A percentile compares a stretch with the other conserved stretches of the same genome.
phyloP scores from a whole-genome alignment of 75 land plant genomes.

The Cupressus sempervirens region DNA sequence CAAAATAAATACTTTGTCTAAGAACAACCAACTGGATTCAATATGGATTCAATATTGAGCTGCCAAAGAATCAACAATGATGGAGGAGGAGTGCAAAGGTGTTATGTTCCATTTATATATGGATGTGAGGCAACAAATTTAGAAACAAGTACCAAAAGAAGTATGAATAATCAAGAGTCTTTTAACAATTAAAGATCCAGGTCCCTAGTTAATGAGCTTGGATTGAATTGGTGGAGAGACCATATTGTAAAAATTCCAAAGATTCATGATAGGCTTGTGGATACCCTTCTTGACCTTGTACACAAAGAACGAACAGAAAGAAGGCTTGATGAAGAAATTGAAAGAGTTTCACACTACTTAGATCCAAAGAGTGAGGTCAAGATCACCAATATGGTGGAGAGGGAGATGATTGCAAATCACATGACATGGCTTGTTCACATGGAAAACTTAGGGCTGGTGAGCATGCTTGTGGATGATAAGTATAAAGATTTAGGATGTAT shows the following conservation, averaged over 20 bases:
- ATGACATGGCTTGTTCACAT: slow-evolving; percentile 89
- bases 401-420: slow-evolving; percentile 92
- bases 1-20: slow-evolving; percentile 82
- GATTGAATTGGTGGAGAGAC: slow-evolving; percentile 93
- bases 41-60: slow-evolving; percentile 77
- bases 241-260: slow-evolving; percentile 66
- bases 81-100: slow-evolving; percentile 96
- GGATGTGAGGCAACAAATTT: too few relatives aligned
- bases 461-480: slow-evolving; percentile 89
- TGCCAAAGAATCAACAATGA: slow-evolving; percentile 80
- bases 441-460: slow-evolving; percentile 96
- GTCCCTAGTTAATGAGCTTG: slow-evolving; percentile 96
- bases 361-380: slow-evolving; percentile 67
- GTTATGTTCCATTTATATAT: too few relatives aligned
- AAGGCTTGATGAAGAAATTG: slow-evolving; percentile 92
- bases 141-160: too few relatives aligned
- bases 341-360: slow-evolving; percentile 86
- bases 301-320: slow-evolving; percentile 79
- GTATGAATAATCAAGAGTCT: too few relatives aligned
- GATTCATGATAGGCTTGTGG: slow-evolving; percentile 61
- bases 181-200: too few relatives aligned
- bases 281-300: slow-evolving; percentile 87
- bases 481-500: slow-evolving; percentile 88
- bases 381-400: slow-evolving; percentile 88
- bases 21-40: slow-evolving; percentile 80